Base-by-base conservation (phyloP, 2,329 filamentous ascomycete genomes). In the Rhexocercosporidium sp. region DNA sequence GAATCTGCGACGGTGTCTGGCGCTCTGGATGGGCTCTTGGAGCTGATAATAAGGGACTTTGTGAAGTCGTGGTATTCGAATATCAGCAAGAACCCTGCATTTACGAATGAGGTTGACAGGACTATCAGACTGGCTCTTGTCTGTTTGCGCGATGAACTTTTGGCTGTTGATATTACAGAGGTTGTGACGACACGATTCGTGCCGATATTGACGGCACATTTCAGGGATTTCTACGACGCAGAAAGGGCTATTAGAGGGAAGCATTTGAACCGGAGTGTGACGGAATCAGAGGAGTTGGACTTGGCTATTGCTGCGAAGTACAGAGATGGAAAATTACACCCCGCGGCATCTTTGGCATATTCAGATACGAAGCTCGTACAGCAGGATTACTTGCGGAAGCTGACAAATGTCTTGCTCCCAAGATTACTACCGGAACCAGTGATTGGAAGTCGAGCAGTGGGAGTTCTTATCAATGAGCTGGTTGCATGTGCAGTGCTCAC, bases 221-320 rank as follows among this genome's bases (percentile, higher is more conserved):
- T 99, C 74, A 92, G 88, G 72, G 93, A 97, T 72, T 97, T 97
- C 74, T 93, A 94, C 78, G 90, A 96, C 71, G 96, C 96, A 0
- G 96, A 99, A 81, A 88, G 91, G 66, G 86, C 89, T 9, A 92
- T 99, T 12, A 88, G 95, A 63, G 96, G 96, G 14, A 92, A 90
- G 77, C 93, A 97, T 79, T 83, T 98, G 65, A 96, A 94, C 73
- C 89, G 93, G 62, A 94, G 91, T 71, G 90, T 99, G 64, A 98
- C 96, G 2, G 96, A 99, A 80, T 97, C 94, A 0, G 95, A 97
- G 77, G 96, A 99, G 84, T 83, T 99, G 74, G 94, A 98, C 78
- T 84, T 97, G 72, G 96, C 96, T 1, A 97, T 99, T 79, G 96
- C 96, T n/a, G 90, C 88, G 47, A 97, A 97, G 79, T 99, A 96